phyloP scores from a whole-genome alignment of 192 early-diverging fungal species.

The Jimgerdemannia flammicorona region DNA sequence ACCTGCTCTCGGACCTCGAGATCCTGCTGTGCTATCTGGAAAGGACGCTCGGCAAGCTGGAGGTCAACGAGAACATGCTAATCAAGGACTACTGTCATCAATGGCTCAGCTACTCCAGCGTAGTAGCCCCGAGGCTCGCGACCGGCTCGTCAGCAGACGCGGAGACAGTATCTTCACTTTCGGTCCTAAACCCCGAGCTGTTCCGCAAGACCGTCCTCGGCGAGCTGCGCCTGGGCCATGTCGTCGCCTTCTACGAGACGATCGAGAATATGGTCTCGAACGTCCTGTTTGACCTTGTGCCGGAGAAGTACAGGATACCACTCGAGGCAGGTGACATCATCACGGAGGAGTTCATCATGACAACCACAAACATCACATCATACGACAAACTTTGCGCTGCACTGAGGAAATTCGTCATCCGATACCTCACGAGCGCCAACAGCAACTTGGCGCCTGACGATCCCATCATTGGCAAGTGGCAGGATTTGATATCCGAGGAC shows the following conservation, averaged over 20 bases:
- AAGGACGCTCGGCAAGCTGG: constrained; percentile 1
- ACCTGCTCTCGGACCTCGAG: constrained; percentile 14
- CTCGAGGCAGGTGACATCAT: constrained; percentile 1
- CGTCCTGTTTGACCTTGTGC: constrained; percentile 2
- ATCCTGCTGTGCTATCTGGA: constrained; percentile 20
- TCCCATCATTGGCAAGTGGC: constrained; percentile 1
- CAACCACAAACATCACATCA: background rate
- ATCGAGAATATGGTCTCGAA: constrained; percentile 14
- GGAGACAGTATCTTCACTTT: too few relatives aligned
- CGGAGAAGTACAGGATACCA: constrained; percentile 8
- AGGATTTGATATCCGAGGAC: background rate
- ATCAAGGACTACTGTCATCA: constrained; percentile 13
- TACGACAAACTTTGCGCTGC: background rate
- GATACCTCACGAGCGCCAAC: constrained; percentile 4
- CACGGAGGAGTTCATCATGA: background rate
- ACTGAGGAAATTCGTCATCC: constrained; percentile 11
- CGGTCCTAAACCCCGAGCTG: background rate
- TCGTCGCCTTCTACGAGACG: constrained; percentile 16
- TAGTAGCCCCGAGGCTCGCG: too few relatives aligned
- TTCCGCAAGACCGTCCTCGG: background rate
- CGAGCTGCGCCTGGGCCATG: constrained; percentile 5
- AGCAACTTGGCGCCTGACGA: background rate
- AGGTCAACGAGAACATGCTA: background rate
- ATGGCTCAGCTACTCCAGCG: constrained; percentile 12
- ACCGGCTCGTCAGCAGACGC: too few relatives aligned